Conservation (phyloP, 177 flowering plant species). For the Vitis hybrid region DNA sequence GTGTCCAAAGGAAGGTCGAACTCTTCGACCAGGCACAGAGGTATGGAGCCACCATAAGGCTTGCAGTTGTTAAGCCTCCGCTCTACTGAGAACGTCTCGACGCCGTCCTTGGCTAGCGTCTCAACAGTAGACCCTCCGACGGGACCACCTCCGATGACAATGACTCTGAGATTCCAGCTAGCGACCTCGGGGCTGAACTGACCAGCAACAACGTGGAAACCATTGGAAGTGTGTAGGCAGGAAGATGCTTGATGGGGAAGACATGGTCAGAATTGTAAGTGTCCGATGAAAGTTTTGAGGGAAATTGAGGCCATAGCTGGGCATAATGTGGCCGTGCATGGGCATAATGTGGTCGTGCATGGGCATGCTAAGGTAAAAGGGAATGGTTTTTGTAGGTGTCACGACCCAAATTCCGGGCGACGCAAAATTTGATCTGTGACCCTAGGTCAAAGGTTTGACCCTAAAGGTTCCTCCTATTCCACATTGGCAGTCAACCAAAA, state of each 20-base stretch:
- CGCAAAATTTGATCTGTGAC: too few relatives aligned
- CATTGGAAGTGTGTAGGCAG: slow-evolving; percentile 8
- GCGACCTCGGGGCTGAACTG: slow-evolving; percentile 65
- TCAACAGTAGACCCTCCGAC: slow-evolving; percentile 92
- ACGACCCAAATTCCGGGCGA: too few relatives aligned
- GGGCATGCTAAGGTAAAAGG: too few relatives aligned
- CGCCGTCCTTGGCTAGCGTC: slow-evolving; percentile 80
- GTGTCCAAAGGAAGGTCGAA: slow-evolving; percentile 89
- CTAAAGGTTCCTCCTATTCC: too few relatives aligned
- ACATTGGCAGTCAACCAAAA: too few relatives aligned
- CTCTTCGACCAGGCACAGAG: slow-evolving; percentile 94
- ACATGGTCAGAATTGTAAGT: slow-evolving; percentile 13
- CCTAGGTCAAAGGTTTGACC: too few relatives aligned
- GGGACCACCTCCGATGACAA: slow-evolving; percentile 92
- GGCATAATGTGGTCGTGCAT: not conserved
- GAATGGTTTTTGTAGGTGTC: too few relatives aligned
- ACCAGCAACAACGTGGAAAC: slow-evolving; percentile 36
- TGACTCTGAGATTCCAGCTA: slow-evolving; percentile 82
- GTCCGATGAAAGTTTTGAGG: slow-evolving; percentile 53
- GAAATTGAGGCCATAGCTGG: slow-evolving; percentile 64
- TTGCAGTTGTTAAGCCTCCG: slow-evolving; percentile 94
- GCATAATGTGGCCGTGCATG: not conserved
- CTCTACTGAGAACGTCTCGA: slow-evolving; percentile 82
- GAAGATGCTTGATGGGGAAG: slow-evolving; percentile 9
- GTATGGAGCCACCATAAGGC: slow-evolving; percentile 98